phyloP scores from a whole-genome alignment of 768 basidiomycete genomes.

The Serendipita sp. region DNA sequence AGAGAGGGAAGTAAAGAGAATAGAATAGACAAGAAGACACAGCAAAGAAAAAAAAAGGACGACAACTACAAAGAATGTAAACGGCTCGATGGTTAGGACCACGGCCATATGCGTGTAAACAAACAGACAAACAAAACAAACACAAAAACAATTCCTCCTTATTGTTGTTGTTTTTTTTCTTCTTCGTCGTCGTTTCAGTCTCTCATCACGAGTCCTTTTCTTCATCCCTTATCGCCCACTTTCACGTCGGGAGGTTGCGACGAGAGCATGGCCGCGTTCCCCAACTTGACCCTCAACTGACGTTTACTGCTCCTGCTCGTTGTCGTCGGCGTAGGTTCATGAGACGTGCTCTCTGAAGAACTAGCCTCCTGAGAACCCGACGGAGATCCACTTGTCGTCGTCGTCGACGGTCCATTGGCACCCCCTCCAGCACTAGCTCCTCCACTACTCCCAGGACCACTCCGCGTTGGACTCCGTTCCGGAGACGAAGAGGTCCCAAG shows the following conservation, averaged over 20 bases:
- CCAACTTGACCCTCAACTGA: neutral
- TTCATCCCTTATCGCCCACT: conserved; percentile 3
- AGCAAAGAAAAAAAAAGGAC: neutral
- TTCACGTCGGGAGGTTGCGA: conserved; percentile 1
- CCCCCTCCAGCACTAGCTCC: neutral
- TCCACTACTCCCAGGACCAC: neutral
- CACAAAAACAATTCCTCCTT: too few relatives aligned
- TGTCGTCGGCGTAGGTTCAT: neutral
- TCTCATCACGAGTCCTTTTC: too few relatives aligned
- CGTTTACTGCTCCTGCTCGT: neutral
- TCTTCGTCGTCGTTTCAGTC: too few relatives aligned
- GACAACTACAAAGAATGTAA: too few relatives aligned
- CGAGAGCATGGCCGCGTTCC: neutral
- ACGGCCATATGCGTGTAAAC: too few relatives aligned
- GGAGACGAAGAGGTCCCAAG: neutral
- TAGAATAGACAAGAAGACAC: neutral
- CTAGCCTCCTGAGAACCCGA: neutral
- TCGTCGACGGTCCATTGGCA: neutral
- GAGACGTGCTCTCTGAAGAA: neutral
- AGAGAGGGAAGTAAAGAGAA: neutral
- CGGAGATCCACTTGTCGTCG: neutral
- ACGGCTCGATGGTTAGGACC: too few relatives aligned
- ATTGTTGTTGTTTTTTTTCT: too few relatives aligned
- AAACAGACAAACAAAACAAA: too few relatives aligned
- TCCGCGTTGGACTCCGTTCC: neutral